phyloP scores from a whole-genome alignment of 176 grass and related monocot species.

The Ampelocalamus luodianensis region DNA sequence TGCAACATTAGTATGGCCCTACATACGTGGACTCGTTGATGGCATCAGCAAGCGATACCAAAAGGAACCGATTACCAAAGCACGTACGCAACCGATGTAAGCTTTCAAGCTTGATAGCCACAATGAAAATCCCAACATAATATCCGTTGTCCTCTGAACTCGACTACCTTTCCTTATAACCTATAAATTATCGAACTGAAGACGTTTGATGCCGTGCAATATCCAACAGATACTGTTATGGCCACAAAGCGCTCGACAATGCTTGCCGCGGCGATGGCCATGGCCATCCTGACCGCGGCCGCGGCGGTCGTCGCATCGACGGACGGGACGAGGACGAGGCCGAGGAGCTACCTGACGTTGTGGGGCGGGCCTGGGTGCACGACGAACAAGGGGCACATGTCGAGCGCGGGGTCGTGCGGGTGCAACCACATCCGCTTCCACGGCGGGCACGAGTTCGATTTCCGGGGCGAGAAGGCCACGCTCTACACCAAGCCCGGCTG shows the following conservation, averaged over 20 bases:
- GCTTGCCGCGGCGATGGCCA: background rate
- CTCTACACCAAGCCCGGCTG: constrained; percentile 32
- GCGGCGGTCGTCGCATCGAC: background rate
- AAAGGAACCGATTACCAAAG: background rate
- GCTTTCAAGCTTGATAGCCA: background rate
- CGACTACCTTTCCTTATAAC: background rate
- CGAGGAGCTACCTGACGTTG: constrained; percentile 39
- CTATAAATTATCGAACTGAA: constrained; percentile 7
- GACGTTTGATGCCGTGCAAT: background rate
- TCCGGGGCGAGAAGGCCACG: constrained; percentile 37
- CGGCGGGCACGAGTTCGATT: constrained; percentile 46
- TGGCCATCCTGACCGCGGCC: background rate
- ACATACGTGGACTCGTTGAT: background rate
- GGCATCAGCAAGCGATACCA: background rate
- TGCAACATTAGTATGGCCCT: background rate
- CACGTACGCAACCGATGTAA: background rate
- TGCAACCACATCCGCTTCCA: constrained; percentile 17
- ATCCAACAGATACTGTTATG: background rate
- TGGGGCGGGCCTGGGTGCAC: constrained; percentile 35
- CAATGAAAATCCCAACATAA: constrained; percentile 9
- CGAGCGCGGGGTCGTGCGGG: constrained; percentile 31
- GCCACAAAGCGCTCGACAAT: background rate
- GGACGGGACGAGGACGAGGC: background rate
- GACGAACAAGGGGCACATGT: background rate
- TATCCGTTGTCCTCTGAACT: background rate